Conservation (phyloP, 495 filamentous ascomycete species). For the Neurospora cerealis region DNA sequence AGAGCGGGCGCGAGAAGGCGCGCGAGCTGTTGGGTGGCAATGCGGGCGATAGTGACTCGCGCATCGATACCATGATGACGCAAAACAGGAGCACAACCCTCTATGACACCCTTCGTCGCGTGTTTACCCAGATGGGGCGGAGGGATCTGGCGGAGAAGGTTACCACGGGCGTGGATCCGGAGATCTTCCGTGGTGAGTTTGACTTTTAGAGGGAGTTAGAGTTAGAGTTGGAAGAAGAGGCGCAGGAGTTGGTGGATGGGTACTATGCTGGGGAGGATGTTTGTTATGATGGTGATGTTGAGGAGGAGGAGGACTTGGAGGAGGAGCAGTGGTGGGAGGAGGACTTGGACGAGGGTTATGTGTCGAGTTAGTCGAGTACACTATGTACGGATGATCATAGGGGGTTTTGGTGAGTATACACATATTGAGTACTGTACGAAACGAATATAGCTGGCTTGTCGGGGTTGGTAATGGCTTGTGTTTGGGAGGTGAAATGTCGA, state of each 20-base stretch:
- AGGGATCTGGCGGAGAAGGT: constrained; percentile 82
- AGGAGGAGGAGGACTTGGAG: background rate
- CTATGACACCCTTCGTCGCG: constrained; percentile 82
- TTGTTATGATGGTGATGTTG: background rate
- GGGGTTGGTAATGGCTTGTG: background rate
- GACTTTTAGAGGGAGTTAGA: constrained; percentile 30
- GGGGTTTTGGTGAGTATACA: background rate
- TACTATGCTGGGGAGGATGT: background rate
- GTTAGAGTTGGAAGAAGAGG: background rate
- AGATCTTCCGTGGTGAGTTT: constrained; percentile 62
- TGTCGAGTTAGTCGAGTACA: background rate
- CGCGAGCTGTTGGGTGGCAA: constrained; percentile 65
- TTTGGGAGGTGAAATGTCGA: background rate
- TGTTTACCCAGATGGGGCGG: constrained; percentile 89
- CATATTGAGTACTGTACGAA: background rate
- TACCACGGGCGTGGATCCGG: constrained; percentile 79
- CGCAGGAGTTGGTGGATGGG: background rate
- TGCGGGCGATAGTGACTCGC: constrained; percentile 43
- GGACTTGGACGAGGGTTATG: background rate
- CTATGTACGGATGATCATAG: background rate
- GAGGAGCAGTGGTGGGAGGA: background rate
- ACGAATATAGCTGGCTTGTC: background rate
- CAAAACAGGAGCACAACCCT: constrained; percentile 96
- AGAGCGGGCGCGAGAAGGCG: constrained; percentile 71
- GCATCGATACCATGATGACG: constrained; percentile 68